Conservation (phyloP, 2,329 filamentous ascomycete genomes). For the Colletotrichum liaoningense region DNA sequence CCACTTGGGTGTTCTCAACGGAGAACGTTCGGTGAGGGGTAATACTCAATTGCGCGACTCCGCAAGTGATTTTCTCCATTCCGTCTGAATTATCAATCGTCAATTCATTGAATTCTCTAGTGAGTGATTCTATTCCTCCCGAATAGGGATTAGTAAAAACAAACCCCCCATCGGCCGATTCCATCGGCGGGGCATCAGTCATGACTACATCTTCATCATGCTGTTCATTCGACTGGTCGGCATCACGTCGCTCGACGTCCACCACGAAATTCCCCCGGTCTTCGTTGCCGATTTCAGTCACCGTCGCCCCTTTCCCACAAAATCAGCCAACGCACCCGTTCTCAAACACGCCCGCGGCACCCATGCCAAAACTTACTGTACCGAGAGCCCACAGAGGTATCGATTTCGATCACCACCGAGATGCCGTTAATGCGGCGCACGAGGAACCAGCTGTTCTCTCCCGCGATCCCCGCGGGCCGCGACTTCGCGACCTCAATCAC, state of each 20-base stretch:
- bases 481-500: neutral
- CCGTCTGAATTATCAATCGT: too few species aligned
- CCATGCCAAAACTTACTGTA: neutral
- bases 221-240: neutral
- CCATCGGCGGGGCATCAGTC: neutral
- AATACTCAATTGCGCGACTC: neutral
- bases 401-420: too few species aligned
- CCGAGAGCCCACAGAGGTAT: too few species aligned
- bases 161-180: neutral
- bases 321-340: neutral
- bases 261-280: neutral
- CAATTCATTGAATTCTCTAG: too few species aligned
- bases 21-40: neutral
- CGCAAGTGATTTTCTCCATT: neutral
- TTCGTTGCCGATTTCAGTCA: neutral
- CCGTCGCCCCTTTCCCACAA: neutral
- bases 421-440: too few species aligned
- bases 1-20: neutral
- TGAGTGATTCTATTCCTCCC: too few species aligned
- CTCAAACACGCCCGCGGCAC: neutral
- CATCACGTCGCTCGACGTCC: neutral
- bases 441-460: too few species aligned
- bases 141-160: neutral
- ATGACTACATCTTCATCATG: neutral
- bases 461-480: neutral